These are phyloP conservation scores for Pseudogymnoascus sp. DNA, from an alignment of 2,329 filamentous ascomycete species.

Conservation along the genomic window DNA sequence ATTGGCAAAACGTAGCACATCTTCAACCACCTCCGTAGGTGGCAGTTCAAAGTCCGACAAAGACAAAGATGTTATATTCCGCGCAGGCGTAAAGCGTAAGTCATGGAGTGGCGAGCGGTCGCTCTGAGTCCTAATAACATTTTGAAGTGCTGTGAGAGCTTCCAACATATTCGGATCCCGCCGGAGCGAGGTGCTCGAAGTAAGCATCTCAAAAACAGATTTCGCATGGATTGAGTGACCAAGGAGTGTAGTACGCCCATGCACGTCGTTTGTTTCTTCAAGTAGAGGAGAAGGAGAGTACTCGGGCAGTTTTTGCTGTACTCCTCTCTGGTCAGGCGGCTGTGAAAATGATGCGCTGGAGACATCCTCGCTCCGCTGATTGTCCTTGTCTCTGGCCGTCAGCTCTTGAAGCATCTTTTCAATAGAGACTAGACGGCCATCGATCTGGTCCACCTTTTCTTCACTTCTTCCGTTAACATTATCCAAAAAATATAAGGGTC, in stretches of 20 bases:
- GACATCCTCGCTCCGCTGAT: background rate
- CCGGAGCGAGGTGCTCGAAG: constrained; percentile 11
- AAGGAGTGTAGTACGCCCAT: constrained; percentile 15
- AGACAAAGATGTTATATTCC: background rate
- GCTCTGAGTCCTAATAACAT: background rate
- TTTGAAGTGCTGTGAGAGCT: background rate
- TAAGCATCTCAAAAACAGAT: constrained; percentile 15
- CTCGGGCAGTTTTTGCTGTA: background rate
- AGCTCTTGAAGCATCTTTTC: background rate
- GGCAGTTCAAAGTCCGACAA: constrained; percentile 14
- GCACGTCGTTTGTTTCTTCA: background rate
- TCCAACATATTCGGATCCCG: background rate
- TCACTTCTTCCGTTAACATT: background rate
- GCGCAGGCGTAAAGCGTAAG: background rate
- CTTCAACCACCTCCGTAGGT: constrained; percentile 15
- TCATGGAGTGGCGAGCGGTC: background rate
- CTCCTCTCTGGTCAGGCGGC: background rate
- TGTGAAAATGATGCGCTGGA: background rate
- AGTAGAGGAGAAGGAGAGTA: background rate
- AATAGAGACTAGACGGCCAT: background rate
- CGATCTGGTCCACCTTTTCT: background rate
- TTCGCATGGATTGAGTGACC: constrained; percentile 16
- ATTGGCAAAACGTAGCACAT: constrained; percentile 12
- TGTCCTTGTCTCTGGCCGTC: background rate
- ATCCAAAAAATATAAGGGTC: background rate